Evolutionary conservation across 169 alveolate genomes (phyloP).

Genomic region (Babesia sp.): DNA sequence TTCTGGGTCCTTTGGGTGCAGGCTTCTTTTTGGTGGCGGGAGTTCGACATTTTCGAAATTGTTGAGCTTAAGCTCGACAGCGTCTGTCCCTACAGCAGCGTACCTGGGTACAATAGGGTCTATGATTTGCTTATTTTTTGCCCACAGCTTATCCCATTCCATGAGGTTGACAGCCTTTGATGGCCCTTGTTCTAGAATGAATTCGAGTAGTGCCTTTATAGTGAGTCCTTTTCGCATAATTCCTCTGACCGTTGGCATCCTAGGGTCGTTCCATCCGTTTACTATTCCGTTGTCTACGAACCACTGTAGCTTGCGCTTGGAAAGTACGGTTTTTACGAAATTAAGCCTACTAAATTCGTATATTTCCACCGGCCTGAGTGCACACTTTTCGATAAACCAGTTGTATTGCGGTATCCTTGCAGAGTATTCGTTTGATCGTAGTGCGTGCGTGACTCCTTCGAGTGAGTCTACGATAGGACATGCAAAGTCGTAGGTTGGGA

Average conservation of each 20-base stretch:
- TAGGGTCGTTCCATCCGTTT: slow-evolving; percentile 97
- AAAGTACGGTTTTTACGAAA: slow-evolving; percentile 92
- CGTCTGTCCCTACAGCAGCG: slow-evolving; percentile 85
- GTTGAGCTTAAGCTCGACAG: slow-evolving; percentile 50
- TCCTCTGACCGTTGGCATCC: slow-evolving; percentile 98
- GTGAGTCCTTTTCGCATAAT: slow-evolving; percentile 97
- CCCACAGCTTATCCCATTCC: slow-evolving; percentile 99
- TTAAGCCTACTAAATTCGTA: slow-evolving; percentile 94
- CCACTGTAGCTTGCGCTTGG: slow-evolving; percentile 95
- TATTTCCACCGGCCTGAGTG: slow-evolving; percentile 87
- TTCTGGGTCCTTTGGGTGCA: slow-evolving; percentile 91
- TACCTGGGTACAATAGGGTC: slow-evolving; percentile 95
- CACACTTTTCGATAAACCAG: slow-evolving; percentile 89
- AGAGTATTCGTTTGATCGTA: slow-evolving; percentile 96
- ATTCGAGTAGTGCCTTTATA: slow-evolving; percentile 94
- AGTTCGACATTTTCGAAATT: slow-evolving; percentile 54
- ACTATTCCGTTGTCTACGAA: slow-evolving; percentile 91
- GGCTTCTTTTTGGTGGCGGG: slow-evolving; percentile 72
- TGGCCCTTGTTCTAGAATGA: slow-evolving; percentile 96
- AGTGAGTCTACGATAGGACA: slow-evolving; percentile 97
- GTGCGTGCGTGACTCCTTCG: slow-evolving; percentile 98
- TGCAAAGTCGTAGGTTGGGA: slow-evolving; percentile 99
- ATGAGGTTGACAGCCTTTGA: slow-evolving; percentile 93
- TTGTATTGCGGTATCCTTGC: slow-evolving; percentile 94
- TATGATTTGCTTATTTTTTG: slow-evolving; percentile 91